These are phyloP conservation scores for Monilinia polystroma DNA, from an alignment of 2,329 filamentous ascomycete species.

Conservation along the genomic window DNA sequence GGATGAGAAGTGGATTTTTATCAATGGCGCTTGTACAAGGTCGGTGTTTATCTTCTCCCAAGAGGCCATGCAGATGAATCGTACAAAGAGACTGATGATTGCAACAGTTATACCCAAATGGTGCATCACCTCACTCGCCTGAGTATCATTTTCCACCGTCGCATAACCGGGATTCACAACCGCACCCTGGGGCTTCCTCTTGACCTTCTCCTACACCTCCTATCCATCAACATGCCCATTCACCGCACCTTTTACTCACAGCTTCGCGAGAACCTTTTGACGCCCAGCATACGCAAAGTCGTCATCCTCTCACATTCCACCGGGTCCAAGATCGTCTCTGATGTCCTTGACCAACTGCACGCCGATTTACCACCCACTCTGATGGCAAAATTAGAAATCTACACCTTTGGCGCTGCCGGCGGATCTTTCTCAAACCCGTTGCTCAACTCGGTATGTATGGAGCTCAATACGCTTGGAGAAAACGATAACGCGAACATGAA, in stretches of 20 bases:
- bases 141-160: slow-evolving; percentile 67
- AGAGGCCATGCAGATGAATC: neutral
- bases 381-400: slow-evolving; percentile 66
- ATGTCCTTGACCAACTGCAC: slow-evolving; percentile 72
- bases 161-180: slow-evolving; percentile 72
- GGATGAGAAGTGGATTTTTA: slow-evolving; percentile 28
- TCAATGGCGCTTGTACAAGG: slow-evolving; percentile 30
- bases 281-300: slow-evolving; percentile 62
- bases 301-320: slow-evolving; percentile 73
- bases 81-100: neutral
- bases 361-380: slow-evolving; percentile 64
- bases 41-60: neutral
- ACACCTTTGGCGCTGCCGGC: slow-evolving; percentile 73
- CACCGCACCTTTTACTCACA: slow-evolving; percentile 55
- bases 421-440: slow-evolving; percentile 78
- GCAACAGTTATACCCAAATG: slow-evolving; percentile 57
- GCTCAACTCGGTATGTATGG: slow-evolving; percentile 14
- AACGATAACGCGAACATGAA: slow-evolving; percentile 6
- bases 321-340: slow-evolving; percentile 68
- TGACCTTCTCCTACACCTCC: slow-evolving; percentile 70
- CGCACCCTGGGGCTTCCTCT: slow-evolving; percentile 67
- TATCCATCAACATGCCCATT: slow-evolving; percentile 72
- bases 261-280: slow-evolving; percentile 61
- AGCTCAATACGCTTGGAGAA: neutral
- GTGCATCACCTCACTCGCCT: slow-evolving; percentile 67